These are phyloP conservation scores for Russula emetica DNA, from an alignment of 768 basidiomycete species.

Conservation along the genomic window DNA sequence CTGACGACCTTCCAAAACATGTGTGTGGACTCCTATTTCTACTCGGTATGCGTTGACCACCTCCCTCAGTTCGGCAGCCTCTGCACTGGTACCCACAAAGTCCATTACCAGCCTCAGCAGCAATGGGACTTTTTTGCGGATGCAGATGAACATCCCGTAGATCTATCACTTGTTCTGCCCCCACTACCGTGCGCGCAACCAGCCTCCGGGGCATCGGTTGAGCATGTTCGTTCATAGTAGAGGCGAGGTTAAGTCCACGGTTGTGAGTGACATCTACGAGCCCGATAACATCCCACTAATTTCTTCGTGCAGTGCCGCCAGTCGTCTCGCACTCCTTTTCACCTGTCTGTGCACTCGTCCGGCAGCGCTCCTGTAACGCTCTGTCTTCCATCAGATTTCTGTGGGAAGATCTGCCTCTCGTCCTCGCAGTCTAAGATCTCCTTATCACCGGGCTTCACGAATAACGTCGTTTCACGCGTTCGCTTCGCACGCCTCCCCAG, in stretches of 20 bases:
- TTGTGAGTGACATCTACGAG: conserved; percentile 46
- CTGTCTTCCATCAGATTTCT: conserved; percentile 78
- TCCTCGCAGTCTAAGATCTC: conserved; percentile 41
- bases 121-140: conserved; percentile 63
- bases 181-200: conserved; percentile 71
- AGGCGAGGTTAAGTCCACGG: conserved; percentile 61
- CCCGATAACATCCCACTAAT: not conserved
- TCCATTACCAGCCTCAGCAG: conserved; percentile 29
- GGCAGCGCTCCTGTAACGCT: conserved; percentile 60
- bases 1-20: conserved; percentile 18
- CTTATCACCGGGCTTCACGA: conserved; percentile 71
- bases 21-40: not conserved
- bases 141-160: conserved; percentile 48
- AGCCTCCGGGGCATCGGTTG: conserved; percentile 69
- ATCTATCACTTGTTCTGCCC: conserved; percentile 67
- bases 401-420: conserved; percentile 56
- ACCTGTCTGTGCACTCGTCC: conserved; percentile 57
- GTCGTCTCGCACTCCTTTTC: conserved; percentile 34
- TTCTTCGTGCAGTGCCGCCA: conserved; percentile 30
- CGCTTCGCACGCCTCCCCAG: conserved; percentile 32
- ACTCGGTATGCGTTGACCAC: not conserved
- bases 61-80: conserved; percentile 5
- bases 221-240: conserved; percentile 58
- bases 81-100: conserved; percentile 25
- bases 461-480: conserved; percentile 47